Conservation (phyloP, 371 early-diverging fungal genomes). For the Zopfochytrium polystomum region DNA sequence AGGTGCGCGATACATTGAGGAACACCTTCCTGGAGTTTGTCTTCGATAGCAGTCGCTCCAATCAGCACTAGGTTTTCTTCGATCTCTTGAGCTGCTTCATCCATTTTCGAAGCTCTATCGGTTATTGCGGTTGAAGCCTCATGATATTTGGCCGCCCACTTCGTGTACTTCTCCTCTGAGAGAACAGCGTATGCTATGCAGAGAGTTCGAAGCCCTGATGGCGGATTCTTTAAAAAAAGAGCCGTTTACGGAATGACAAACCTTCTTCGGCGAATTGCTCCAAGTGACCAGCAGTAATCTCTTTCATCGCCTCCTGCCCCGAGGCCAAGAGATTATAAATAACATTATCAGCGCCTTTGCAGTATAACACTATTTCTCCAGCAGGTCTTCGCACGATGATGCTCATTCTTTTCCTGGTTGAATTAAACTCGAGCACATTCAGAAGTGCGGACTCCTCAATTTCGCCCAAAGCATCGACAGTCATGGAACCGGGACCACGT, state of each 20-base stretch:
- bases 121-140: conserved; percentile 69
- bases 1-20: conserved; percentile 86
- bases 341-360: conserved; percentile 85
- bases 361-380: conserved; percentile 72
- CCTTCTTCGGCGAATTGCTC: conserved; percentile 87
- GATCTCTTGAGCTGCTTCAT: conserved; percentile 66
- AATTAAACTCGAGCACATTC: conserved; percentile 82
- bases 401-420: conserved; percentile 91
- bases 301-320: conserved; percentile 56
- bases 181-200: conserved; percentile 70
- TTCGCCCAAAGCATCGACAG: conserved; percentile 60
- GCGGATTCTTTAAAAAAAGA: conserved; percentile 63
- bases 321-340: conserved; percentile 65
- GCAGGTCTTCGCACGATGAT: conserved; percentile 69
- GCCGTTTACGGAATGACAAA: conserved; percentile 68
- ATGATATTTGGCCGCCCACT: conserved; percentile 65
- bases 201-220: conserved; percentile 70
- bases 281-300: conserved; percentile 67
- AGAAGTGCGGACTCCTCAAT: conserved; percentile 63
- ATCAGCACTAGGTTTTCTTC: conserved; percentile 76
- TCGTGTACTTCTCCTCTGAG: conserved; percentile 58
- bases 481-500: conserved; percentile 72
- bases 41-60: conserved; percentile 98
- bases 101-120: conserved; percentile 69
- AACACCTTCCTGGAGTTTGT: conserved; percentile 91